Conservation (phyloP, 805 yeast genomes). For the Candida vaughaniae region DNA sequence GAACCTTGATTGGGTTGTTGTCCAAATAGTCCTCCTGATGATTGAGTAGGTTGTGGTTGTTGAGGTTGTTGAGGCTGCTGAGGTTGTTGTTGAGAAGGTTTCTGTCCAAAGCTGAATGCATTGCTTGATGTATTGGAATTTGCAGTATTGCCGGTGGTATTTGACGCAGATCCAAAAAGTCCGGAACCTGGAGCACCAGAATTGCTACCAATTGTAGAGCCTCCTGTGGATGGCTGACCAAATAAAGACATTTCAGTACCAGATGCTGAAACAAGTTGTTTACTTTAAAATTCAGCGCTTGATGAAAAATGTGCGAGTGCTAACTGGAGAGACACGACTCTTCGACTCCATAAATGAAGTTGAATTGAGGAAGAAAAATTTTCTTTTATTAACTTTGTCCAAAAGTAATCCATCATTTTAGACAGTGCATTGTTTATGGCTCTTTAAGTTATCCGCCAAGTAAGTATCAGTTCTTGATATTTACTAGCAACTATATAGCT, state of each 20-base stretch:
- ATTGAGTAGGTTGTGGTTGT: not conserved
- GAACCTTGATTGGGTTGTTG: not conserved
- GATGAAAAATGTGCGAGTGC: not conserved
- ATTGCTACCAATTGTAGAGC: conserved; percentile 1
- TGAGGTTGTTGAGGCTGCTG: not conserved
- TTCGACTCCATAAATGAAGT: not conserved
- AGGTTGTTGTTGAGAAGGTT: not conserved
- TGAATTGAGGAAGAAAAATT: conserved; percentile 2
- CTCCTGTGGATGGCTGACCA: conserved; percentile 6
- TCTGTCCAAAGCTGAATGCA: conserved; percentile 2
- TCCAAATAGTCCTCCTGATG: not conserved
- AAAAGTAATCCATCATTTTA: conserved; percentile 63
- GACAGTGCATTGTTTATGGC: conserved; percentile 58
- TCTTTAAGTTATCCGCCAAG: conserved; percentile 11
- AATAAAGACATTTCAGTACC: conserved; percentile 13
- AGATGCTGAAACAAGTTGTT: conserved; percentile 2
- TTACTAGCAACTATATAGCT: conserved; percentile 1
- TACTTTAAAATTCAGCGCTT: conserved; percentile 6
- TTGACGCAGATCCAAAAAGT: conserved; percentile 3
- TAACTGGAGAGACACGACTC: conserved; percentile 4
- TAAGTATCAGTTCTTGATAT: conserved; percentile 10
- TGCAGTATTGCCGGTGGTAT: not conserved
- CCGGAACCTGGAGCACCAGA: conserved; percentile 1
- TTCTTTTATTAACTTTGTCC: conserved; percentile 54
- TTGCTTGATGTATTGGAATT: not conserved